Percentiles rank a stretch among this genome's conserved stretches.
These are phyloP conservation scores for Gentiana macrophylla DNA, from an alignment of 257 asterid genomes.

Conservation along the genomic window DNA sequence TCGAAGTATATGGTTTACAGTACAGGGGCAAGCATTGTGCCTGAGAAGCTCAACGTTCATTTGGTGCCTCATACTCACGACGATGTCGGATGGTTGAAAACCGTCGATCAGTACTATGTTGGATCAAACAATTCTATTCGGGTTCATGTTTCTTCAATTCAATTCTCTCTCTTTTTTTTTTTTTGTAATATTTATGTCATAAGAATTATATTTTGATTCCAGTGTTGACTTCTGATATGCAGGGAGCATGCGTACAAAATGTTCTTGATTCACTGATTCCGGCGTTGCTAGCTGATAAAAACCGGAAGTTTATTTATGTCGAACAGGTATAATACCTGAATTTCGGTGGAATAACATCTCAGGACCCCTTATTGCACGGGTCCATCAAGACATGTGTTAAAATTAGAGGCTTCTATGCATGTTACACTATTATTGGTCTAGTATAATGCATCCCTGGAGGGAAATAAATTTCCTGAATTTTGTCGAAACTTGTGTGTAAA, in stretches of 20 bases:
- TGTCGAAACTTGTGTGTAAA: too few species aligned
- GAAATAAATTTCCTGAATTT: too few species aligned
- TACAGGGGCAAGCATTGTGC: slow-evolving; percentile 29
- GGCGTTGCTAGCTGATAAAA: slow-evolving; percentile 52
- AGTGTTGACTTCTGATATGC: not conserved
- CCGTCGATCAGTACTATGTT: slow-evolving; percentile 73
- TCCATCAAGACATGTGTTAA: too few species aligned
- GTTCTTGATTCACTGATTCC: slow-evolving; percentile 62
- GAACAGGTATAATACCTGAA: slow-evolving; percentile 42
- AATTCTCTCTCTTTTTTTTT: not conserved
- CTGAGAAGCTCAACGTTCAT: slow-evolving; percentile 54
- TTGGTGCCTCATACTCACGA: slow-evolving; percentile 79
- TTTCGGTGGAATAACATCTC: too few species aligned
- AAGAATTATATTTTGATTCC: not conserved
- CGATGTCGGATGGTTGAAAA: slow-evolving; percentile 81
- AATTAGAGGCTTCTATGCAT: too few species aligned
- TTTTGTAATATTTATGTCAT: not conserved
- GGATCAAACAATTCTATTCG: slow-evolving; percentile 71
- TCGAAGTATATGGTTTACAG: slow-evolving; percentile 41
- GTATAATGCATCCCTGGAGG: too few species aligned
- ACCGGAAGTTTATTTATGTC: slow-evolving; percentile 66
- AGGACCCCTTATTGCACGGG: too few species aligned
- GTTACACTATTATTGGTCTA: too few species aligned
- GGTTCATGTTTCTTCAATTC: slow-evolving; percentile 11
- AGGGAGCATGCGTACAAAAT: slow-evolving; percentile 84